phyloP scores from a whole-genome alignment of 352 stramenopile genomes.

The Halophytophthora polymorphica region DNA sequence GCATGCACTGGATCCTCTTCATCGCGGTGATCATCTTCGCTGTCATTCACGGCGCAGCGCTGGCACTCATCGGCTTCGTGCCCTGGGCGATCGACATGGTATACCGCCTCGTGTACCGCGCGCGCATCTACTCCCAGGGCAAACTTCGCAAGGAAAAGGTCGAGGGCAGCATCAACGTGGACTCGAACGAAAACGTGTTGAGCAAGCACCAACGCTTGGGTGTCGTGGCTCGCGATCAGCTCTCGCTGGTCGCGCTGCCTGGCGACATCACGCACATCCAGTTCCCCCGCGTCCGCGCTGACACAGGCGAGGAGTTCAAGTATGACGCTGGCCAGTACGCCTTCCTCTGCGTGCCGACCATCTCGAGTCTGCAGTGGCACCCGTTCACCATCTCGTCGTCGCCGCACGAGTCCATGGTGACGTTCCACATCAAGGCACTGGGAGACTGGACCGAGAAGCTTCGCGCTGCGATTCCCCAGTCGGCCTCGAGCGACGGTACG shows the following conservation, averaged over 20 bases:
- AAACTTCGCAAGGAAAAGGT: constrained; percentile 9
- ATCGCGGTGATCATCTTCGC: constrained; percentile 38
- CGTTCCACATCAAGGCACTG: constrained; percentile 53
- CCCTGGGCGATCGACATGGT: constrained; percentile 32
- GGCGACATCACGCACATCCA: constrained; percentile 35
- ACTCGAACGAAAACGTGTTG: too few relatives aligned
- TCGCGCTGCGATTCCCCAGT: constrained; percentile 3
- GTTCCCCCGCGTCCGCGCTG: constrained; percentile 33
- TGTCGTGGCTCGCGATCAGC: constrained; percentile 20
- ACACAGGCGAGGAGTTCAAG: constrained; percentile 32
- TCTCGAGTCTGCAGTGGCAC: constrained; percentile 78
- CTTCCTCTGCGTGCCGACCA: constrained; percentile 70
- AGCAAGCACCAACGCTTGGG: constrained; percentile 18
- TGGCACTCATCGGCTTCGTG: constrained; percentile 30
- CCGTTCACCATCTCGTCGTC: constrained; percentile 83
- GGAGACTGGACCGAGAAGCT: constrained; percentile 70
- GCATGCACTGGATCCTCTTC: constrained; percentile 50
- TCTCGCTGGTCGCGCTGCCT: constrained; percentile 10
- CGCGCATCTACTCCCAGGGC: constrained; percentile 17
- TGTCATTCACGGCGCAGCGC: constrained; percentile 36
- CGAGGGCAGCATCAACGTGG: too few relatives aligned
- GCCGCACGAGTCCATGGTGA: constrained; percentile 56
- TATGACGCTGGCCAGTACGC: constrained; percentile 61
- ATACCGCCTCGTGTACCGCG: constrained; percentile 30
- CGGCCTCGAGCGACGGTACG: too few relatives aligned